These are phyloP conservation scores for Candida railenensis DNA, from an alignment of 805 yeast genomes.

Conservation along the genomic window DNA sequence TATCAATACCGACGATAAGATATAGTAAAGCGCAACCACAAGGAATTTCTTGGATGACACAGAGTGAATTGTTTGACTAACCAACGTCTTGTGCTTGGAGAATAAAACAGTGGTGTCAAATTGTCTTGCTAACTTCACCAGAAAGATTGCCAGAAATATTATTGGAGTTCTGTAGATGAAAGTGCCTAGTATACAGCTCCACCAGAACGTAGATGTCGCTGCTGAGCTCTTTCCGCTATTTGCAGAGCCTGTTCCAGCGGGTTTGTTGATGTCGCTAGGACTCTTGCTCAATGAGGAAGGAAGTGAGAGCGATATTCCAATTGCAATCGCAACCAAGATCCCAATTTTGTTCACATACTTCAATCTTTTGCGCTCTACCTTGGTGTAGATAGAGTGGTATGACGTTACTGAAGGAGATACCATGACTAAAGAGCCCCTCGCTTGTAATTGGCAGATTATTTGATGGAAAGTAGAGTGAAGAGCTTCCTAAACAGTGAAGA, in stretches of 20 bases:
- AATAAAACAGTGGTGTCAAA: constrained; percentile 27
- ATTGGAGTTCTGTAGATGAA: constrained; percentile 28
- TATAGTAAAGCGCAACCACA: constrained; percentile 17
- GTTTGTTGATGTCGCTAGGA: constrained; percentile 2
- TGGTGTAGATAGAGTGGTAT: constrained; percentile 25
- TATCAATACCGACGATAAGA: constrained; percentile 21
- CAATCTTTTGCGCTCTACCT: constrained; percentile 34
- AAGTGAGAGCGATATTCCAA: constrained; percentile 22
- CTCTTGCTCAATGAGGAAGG: constrained; percentile 21
- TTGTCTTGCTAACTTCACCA: constrained; percentile 21
- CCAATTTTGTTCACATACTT: constrained; percentile 32
- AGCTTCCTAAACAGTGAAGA: not conserved
- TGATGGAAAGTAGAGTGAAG: not conserved
- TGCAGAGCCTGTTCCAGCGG: not conserved
- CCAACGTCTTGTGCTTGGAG: constrained; percentile 31
- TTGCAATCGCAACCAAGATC: constrained; percentile 22
- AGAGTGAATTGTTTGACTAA: constrained; percentile 25
- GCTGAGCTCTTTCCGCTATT: not conserved
- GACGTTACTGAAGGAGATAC: constrained; percentile 7
- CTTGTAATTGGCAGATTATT: not conserved
- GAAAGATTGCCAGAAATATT: constrained; percentile 25
- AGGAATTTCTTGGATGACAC: constrained; percentile 18
- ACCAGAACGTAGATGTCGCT: constrained; percentile 18
- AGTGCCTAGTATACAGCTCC: constrained; percentile 23
- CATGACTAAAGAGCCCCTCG: not conserved